Percentiles rank a stretch among this genome's conserved stretches.
Evolutionary conservation across 208 protist species (phyloP).

Genomic region (Jaenimonas drosophilae): DNA sequence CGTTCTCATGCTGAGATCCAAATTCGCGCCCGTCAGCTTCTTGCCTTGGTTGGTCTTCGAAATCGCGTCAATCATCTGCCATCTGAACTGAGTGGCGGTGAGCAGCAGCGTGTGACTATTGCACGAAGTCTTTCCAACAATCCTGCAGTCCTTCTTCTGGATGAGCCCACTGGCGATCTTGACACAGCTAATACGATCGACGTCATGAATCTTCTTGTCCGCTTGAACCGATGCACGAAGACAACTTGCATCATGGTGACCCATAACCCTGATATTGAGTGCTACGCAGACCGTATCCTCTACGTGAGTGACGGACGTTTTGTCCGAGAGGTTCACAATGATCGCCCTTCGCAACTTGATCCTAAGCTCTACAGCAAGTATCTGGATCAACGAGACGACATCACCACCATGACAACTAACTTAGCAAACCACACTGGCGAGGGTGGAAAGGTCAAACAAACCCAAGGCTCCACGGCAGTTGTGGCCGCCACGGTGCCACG

Average conservation of each 20-base stretch:
- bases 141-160: constrained; percentile 92
- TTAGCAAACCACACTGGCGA: too few species aligned
- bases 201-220: constrained; percentile 96
- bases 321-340: constrained; percentile 85
- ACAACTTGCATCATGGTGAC: constrained; percentile 97
- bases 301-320: constrained; percentile 92
- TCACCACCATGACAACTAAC: too few species aligned
- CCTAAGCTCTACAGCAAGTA: constrained; percentile 72
- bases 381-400: constrained; percentile 35
- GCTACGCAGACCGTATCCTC: constrained; percentile 95
- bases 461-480: too few species aligned
- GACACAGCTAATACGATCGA: constrained; percentile 95
- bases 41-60: constrained; percentile 90
- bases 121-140: constrained; percentile 92
- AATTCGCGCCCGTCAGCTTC: constrained; percentile 80
- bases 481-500: too few species aligned
- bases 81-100: constrained; percentile 95
- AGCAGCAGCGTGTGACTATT: constrained; percentile 95
- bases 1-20: constrained; percentile 64
- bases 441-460: too few species aligned
- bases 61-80: constrained; percentile 94
- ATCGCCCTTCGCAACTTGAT: constrained; percentile 58
- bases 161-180: constrained; percentile 95
- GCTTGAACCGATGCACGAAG: constrained; percentile 86
- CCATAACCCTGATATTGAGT: constrained; percentile 97